Evolutionary conservation across 495 filamentous ascomycete species (phyloP).

Genomic region (Chlorociboria aeruginascens): DNA sequence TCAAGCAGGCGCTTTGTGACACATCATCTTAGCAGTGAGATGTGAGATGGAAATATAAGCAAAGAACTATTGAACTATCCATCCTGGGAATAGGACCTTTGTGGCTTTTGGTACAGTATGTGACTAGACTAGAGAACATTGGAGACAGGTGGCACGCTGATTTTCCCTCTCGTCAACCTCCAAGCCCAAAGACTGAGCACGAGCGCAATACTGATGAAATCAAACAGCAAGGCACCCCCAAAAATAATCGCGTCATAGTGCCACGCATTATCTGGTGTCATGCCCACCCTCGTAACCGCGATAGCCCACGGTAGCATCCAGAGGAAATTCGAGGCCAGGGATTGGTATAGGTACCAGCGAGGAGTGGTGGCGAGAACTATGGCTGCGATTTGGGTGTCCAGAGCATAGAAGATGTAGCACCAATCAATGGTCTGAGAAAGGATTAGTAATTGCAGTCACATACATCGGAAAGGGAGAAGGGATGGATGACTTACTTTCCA

Average conservation of each 20-base stretch:
- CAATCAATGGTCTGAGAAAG: constrained; percentile 45
- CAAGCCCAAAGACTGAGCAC: constrained; percentile 43
- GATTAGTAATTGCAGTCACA: background rate
- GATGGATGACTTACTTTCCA: constrained; percentile 37
- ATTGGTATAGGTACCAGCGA: constrained; percentile 57
- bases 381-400: constrained; percentile 50
- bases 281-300: constrained; percentile 34
- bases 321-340: constrained; percentile 49
- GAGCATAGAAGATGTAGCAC: constrained; percentile 68
- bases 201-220: constrained; percentile 42
- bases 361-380: constrained; percentile 54
- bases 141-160: constrained; percentile 4
- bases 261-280: constrained; percentile 48
- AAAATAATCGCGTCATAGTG: constrained; percentile 56
- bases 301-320: constrained; percentile 65
- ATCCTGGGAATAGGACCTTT: too few species aligned
- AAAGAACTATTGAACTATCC: too few species aligned
- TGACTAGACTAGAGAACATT: too few species aligned
- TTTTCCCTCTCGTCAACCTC: constrained; percentile 38
- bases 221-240: constrained; percentile 58
- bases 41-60: too few species aligned
- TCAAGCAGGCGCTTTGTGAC: too few species aligned
- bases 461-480: background rate
- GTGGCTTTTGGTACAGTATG: too few species aligned
- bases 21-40: too few species aligned